Evolutionary conservation across 169 alveolate species (phyloP), one percentile per base, ranked within the genome.

Genomic region (Eimeria sp.): DNA sequence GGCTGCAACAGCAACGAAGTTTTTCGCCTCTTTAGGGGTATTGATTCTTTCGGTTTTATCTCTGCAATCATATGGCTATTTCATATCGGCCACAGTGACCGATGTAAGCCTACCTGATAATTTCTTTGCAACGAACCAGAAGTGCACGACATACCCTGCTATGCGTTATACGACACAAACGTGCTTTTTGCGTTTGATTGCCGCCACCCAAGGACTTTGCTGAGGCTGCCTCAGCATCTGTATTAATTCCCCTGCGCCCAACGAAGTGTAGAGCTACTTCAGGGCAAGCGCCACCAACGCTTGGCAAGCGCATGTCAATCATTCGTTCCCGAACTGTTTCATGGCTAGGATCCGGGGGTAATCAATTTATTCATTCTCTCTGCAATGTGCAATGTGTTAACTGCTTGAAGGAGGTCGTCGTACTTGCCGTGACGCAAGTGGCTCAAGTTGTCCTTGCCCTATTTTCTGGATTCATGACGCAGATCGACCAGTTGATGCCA

Each of bases 381-480:
- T 37, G 56, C 54, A 16, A n/a, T n/a, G 49, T 43, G 49, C 49
- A 3, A 27, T 37, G 54, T 16, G 83, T 18, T 37, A 4, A 11
- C 14, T 23, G 16, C 16, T 14, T 74, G 83, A 74, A 87, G 93
- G 93, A 87, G 74, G 93, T 87, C 40, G 94, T 83, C 33, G 89
- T 89, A 30, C 90, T 80, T 8, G 96, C 89, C 30, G 93, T 83
- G 27, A 72, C 90, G 40, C 96, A 93, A 54, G 82, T 83, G 46
- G 60, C 78, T 66, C 96, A 93, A 68, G 89, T 93, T 62, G 58
- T 85, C 66, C 80, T 93, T 52, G 62, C 94, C n/a, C 77, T 93
- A n/a, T 93, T 93, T 76, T 93, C 96, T 23, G 96, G 96, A 40
- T 93, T 93, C 89, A 93, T 93, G 96, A 60, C 90, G 6, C 89